Conservation (phyloP, 2,329 filamentous ascomycete species). For the Fusarium sp. region DNA sequence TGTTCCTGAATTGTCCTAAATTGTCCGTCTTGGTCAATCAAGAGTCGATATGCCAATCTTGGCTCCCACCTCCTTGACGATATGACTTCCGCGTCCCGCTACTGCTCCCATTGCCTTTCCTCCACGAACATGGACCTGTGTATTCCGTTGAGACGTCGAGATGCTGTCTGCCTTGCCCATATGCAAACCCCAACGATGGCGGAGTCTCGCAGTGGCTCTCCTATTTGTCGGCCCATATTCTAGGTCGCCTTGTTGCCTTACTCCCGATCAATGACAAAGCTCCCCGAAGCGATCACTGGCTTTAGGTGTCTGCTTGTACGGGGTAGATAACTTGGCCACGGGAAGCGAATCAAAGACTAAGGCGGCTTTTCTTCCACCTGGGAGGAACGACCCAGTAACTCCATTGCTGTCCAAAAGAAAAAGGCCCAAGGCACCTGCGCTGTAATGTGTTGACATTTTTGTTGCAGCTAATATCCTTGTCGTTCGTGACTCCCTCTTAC, state of each 20-base stretch:
- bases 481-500: not conserved
- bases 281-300: not conserved
- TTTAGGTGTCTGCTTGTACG: not conserved
- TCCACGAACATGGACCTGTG: not conserved
- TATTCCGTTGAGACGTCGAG: not conserved
- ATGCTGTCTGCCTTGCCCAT: conserved; percentile 3
- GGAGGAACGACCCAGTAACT: not conserved
- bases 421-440: not conserved
- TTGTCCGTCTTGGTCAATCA: not conserved
- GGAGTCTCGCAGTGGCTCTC: not conserved
- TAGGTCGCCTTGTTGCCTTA: not conserved
- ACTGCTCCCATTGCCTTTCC: not conserved
- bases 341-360: not conserved
- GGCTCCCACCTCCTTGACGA: not conserved
- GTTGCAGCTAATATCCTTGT: conserved; percentile 18
- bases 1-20: not conserved
- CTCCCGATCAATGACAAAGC: not conserved
- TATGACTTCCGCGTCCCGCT: not conserved
- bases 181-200: not conserved
- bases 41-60: not conserved
- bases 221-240: not conserved
- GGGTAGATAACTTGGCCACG: not conserved
- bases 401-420: not conserved
- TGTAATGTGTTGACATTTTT: not conserved
- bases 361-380: conserved; percentile 1